Base-by-base conservation (phyloP, 2,329 filamentous ascomycete genomes). In the Volutella citrinella region DNA sequence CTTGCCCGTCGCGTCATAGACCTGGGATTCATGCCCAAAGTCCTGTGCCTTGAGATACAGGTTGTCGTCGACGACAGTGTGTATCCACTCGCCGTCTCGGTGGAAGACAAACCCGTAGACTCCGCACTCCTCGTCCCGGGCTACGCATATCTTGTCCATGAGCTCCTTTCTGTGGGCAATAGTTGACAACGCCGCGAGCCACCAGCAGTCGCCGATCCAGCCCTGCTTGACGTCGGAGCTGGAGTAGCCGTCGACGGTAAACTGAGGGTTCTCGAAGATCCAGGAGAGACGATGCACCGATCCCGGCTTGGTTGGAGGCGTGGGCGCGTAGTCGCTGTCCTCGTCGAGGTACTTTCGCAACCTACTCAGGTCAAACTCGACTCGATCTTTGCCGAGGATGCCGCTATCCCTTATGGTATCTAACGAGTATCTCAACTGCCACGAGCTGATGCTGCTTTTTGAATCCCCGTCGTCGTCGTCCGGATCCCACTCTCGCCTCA, bases 51-150 rank as follows among this genome's bases (percentile, higher is more conserved):
- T 45, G 15, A 60, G 34, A 27, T 59, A 60, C n/a, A 60, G 39
- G 50, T 85, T 85, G 57, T 87, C 83, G 49, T 87, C 83, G 28
- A 87, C 75, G 27, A 87, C 78, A 24, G 78, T 80, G 16, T 79
- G 78, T 29, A 82, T 73, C 83, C 82, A 87, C 55, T 84, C 80
- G 27, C 82, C 82, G 45, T 87, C 64, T 52, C 82, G 70, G 56
- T 81, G 77, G 55, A 87, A 86, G 19, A 87, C 80, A 46, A 87
- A 86, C 4, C 82, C 82, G 47, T 87, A 87, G 3, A 86, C 81
- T 6, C 82, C 83, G 27, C 64, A 84, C 65, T 54, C 75, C 64
- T 86, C 80, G 44, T 87, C 74, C 6, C 75, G 70, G 7, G 72
- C 77, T 23, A 87, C 78, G 43, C 83, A 87, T 7, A 87, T 69